Evolutionary conservation across 192 early-diverging fungal genomes (phyloP), one percentile per base, ranked within the genome.

Genomic region (Podila epigama): DNA sequence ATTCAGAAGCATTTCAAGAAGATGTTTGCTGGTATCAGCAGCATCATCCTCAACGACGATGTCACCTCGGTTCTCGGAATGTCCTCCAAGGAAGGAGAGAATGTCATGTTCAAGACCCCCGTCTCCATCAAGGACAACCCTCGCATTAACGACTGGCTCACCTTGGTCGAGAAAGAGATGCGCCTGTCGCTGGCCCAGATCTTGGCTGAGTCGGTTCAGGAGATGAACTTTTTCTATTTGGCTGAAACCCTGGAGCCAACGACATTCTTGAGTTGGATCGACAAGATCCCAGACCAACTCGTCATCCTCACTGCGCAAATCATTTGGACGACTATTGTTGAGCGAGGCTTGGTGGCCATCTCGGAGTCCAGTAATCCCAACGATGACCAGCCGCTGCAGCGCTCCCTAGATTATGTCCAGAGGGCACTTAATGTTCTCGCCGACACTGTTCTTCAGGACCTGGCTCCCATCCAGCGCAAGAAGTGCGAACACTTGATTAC

Each of bases 1-100:
- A 96, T 98, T 66, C 96, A 99, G 73, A 98, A 98, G 71, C 98
- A 99, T 78, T 91, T 99, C 82, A 96, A 96, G 79, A 99, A 99
- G 85, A 98, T 99, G 97, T 99, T 99, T 91, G 95, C 97, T 12
- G 98, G 97, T 41, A 89, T 98, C 53, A 84, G 91, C 11, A 90
- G 87, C 41, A 89, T 98, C 34, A 67, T 93, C n/a, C 82, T 97
- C 28, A 87, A 84, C 34, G 97, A 98, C 22, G 96, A 97, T 59
- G 75, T 82, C 12, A 72, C 87, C 3, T 54, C 77, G 9, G 93
- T 99, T 31, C 40, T 82, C 3, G 96, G 97, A 39, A 90, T 99
- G 84, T 83, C 89, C 6, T 98, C 97, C 27, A 89, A 89, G 44
- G 98, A 99, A 81, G 97, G 96, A 51, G 98, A 99, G 83, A 82